Conservation (phyloP, 352 stramenopile genomes). For the Globisporangium mamillatum region DNA sequence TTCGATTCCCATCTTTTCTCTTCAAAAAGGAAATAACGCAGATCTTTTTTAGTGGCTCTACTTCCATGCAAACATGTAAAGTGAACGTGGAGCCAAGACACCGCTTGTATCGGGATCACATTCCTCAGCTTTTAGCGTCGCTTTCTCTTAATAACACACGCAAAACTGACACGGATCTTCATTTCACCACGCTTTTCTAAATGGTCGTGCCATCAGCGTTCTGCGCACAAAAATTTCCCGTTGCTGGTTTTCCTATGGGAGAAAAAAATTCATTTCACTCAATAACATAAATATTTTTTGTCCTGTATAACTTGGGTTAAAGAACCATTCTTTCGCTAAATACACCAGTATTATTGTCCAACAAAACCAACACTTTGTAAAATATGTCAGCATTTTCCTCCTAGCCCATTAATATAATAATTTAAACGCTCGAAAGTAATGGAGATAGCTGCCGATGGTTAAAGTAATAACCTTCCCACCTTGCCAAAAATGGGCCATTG, state of each 20-base stretch:
- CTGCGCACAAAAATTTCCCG: background rate
- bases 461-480: no score
- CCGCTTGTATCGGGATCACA: background rate
- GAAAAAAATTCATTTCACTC: background rate
- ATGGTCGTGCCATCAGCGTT: background rate
- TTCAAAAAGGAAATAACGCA: background rate
- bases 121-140: background rate
- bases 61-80: background rate
- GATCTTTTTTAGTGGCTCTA: background rate
- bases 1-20: background rate
- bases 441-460: no score
- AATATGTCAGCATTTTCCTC: no score
- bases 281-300: no score
- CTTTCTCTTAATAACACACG: background rate
- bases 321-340: no score
- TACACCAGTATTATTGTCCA: no score
- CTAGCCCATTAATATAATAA: no score
- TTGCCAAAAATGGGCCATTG: no score
- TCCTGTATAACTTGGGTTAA: no score
- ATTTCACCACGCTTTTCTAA: background rate
- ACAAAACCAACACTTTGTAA: no score
- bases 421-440: no score
- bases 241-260: background rate
- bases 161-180: background rate
- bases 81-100: background rate